phyloP scores from a whole-genome alignment of 2,329 filamentous ascomycete genomes.

The Colletotrichum australisinense region DNA sequence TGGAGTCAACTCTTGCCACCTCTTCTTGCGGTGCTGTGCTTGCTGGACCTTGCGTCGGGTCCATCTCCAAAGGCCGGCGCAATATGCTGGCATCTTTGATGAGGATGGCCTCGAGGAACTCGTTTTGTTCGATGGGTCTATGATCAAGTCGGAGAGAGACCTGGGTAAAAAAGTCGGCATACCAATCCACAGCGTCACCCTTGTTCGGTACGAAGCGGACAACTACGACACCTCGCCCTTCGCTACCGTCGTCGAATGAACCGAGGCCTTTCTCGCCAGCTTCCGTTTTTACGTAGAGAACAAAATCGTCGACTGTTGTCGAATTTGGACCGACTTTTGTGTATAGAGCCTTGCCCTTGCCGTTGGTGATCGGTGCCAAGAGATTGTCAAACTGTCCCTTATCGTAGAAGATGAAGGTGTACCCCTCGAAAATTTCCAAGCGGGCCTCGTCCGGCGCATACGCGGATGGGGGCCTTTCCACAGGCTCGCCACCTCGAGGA shows the following conservation, averaged over 20 bases:
- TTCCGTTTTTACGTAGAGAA: constrained; percentile 79
- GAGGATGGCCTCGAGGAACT: constrained; percentile 91
- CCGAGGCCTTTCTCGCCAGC: constrained; percentile 80
- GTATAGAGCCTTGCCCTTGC: constrained; percentile 83
- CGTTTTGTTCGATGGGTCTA: constrained; percentile 86
- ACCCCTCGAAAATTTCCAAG: constrained; percentile 82
- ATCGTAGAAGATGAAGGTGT: constrained; percentile 90
- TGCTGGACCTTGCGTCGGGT: constrained; percentile 46
- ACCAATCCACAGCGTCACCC: constrained; percentile 71
- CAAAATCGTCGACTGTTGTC: constrained; percentile 80
- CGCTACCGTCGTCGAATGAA: constrained; percentile 71
- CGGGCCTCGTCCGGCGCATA: constrained; percentile 78
- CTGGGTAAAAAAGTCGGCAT: constrained; percentile 72
- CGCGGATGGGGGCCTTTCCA: constrained; percentile 72
- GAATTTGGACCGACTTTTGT: constrained; percentile 69
- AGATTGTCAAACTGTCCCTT: constrained; percentile 80
- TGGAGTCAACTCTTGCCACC: constrained; percentile 1
- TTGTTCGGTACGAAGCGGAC: constrained; percentile 76
- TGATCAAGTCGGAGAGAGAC: constrained; percentile 82
- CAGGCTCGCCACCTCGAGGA: constrained; percentile 79
- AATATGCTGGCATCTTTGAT: constrained; percentile 80
- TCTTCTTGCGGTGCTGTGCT: constrained; percentile 37
- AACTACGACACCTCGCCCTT: constrained; percentile 79
- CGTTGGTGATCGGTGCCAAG: constrained; percentile 79
- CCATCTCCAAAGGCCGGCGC: constrained; percentile 73